Evolutionary conservation across 805 yeast species (phyloP), one percentile per base, ranked within the genome.

Genomic region (Wickerhamiella spandovensis): DNA sequence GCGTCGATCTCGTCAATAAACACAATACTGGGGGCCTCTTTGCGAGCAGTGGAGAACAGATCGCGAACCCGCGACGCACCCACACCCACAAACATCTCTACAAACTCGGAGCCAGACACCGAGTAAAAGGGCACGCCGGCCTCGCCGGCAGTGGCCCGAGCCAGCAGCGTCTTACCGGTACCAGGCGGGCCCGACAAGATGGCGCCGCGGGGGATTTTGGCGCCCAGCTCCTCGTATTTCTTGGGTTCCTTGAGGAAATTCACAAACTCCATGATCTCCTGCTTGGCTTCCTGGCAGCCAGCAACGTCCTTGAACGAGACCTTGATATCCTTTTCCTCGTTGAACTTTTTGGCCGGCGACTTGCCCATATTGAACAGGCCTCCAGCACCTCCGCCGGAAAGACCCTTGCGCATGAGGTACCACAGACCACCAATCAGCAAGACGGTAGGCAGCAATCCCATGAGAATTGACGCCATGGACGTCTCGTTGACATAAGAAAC

Each of bases 1-100:
- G 99, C 99, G 72, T 92, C 99, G 55, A 92, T 92, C 70, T 92
- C 99, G 72, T 92, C 99, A 47, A 92, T 89, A 60, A 92, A 94
- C n/a, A 92, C 79, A 61, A 92, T 92, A 35, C 95, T 75, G 15
- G 99, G 99, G 0, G 98, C 95, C 67, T 82, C 79, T 64, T 85
- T 86, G 61, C 97, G 77, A 1, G 98, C 98, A 25, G 85, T 84
- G 55, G 82, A 77, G 71, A 92, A 92, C 59, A 92, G 72, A 66
- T 92, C 98, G 65, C 98, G 88, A 25, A 92, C 98, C 66, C 98
- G 79, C 17, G 95, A 84, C 1, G 98, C 97, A 71, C 98, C 98
- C 22, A 90, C 97, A 73, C 98, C 98, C 28, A 89, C 97, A 72
- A 88, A 92, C 97, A 90, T 92, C 66, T 90, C 97, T 13, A 92